Percentiles rank a stretch among this genome's conserved stretches.
Conservation (phyloP, 2,329 filamentous ascomycete species). For the Cordyceps fumosorosea region DNA sequence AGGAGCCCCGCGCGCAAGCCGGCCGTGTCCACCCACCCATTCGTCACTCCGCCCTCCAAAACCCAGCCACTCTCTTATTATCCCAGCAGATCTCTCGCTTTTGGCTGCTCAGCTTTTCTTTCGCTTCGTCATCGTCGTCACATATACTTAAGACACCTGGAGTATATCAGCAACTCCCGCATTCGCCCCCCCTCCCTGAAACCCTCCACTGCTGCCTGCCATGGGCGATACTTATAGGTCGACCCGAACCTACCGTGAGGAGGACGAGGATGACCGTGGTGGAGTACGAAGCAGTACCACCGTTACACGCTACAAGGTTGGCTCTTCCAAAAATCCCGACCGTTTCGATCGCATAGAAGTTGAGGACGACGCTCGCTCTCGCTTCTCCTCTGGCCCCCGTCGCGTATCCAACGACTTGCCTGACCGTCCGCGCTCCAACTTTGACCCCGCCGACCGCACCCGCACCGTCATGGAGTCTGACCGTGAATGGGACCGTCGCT, state of each 20-base stretch:
- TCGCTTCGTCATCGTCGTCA: neutral
- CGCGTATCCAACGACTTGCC: slow-evolving; percentile 31
- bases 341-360: slow-evolving; percentile 36
- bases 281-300: slow-evolving; percentile 35
- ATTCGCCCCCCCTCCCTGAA: neutral
- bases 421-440: slow-evolving; percentile 44
- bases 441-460: slow-evolving; percentile 36
- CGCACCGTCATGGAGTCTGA: slow-evolving; percentile 32
- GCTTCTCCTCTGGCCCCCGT: slow-evolving; percentile 34
- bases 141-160: neutral
- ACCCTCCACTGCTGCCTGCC: neutral
- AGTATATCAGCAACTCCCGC: neutral
- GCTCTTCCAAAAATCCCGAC: slow-evolving; percentile 31
- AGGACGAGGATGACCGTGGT: slow-evolving; percentile 35
- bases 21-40: slow-evolving; percentile 10
- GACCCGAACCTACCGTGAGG: slow-evolving; percentile 29
- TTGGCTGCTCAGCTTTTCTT: neutral
- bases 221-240: slow-evolving; percentile 30
- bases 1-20: slow-evolving; percentile 15
- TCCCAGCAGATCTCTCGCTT: neutral
- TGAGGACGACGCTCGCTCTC: slow-evolving; percentile 41
- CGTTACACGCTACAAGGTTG: slow-evolving; percentile 48
- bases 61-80: slow-evolving; percentile 13
- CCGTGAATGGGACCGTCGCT: slow-evolving; percentile 39
- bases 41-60: slow-evolving; percentile 21